A percentile compares a stretch with the other conserved stretches of the same genome.
Conservation (phyloP, 1,139 yeast genomes). For the Saccharomyces hybrid region DNA sequence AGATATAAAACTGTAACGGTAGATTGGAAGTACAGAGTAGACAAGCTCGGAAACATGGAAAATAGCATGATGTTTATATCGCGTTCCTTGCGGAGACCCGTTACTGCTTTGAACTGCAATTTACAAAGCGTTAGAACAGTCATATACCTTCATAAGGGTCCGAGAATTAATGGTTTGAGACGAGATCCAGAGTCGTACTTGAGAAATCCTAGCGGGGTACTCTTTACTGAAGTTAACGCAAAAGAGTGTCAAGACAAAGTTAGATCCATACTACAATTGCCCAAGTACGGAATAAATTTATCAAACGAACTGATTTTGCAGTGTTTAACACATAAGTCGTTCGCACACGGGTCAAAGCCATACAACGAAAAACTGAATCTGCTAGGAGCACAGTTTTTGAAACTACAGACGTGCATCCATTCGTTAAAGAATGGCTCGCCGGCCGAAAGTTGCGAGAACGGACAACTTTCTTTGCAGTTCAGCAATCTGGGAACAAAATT, state of each 20-base stretch:
- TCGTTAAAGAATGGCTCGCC: conserved; percentile 29
- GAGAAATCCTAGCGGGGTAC: conserved; percentile 47
- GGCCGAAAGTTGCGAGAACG: conserved; percentile 34
- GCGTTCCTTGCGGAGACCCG: background rate
- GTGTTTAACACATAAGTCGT: conserved; percentile 84
- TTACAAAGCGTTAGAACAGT: background rate
- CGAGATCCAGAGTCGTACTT: conserved; percentile 66
- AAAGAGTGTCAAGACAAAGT: conserved; percentile 36
- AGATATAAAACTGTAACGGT: background rate
- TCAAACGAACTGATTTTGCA: conserved; percentile 48
- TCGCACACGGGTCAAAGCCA: conserved; percentile 84
- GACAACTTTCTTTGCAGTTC: conserved; percentile 38
- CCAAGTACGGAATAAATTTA: conserved; percentile 21
- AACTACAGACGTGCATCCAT: conserved; percentile 49
- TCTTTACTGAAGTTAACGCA: conserved; percentile 49
- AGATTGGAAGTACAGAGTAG: background rate
- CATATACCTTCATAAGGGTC: conserved; percentile 43
- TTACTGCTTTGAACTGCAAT: background rate
- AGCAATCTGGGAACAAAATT: conserved; percentile 54
- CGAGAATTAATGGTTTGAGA: conserved; percentile 64
- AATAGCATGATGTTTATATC: background rate
- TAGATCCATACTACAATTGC: conserved; percentile 32
- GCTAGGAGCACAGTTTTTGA: conserved; percentile 68
- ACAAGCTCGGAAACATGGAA: background rate
- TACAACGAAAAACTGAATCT: conserved; percentile 78